Evolutionary conservation across 176 grass and related monocot genomes (phyloP).

Genomic region (Coix lacrymajobi): DNA sequence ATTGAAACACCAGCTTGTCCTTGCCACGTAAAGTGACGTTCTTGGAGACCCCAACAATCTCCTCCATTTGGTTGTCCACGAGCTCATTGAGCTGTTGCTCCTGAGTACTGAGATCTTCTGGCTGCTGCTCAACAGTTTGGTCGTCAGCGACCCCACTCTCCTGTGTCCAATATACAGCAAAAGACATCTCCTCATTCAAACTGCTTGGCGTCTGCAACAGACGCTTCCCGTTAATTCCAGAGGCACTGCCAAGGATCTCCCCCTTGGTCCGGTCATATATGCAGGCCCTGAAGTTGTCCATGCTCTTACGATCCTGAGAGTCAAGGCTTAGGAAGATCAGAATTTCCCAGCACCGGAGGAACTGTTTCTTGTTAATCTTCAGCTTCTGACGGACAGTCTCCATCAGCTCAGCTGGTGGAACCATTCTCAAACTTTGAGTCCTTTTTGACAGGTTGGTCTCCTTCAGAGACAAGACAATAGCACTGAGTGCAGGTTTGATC

Average conservation of each 20-base stretch:
- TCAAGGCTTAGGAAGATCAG: constrained; percentile 78
- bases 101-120: constrained; percentile 47
- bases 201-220: constrained; percentile 54
- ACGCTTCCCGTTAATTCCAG: constrained; percentile 48
- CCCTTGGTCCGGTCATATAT: constrained; percentile 65
- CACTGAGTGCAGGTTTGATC: constrained; percentile 42
- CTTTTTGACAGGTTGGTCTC: constrained; percentile 61
- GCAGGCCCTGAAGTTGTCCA: constrained; percentile 73
- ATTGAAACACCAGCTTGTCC: background rate
- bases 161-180: constrained; percentile 66
- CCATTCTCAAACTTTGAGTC: constrained; percentile 34
- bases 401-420: constrained; percentile 37
- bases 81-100: constrained; percentile 76
- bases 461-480: constrained; percentile 52
- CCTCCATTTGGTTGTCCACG: constrained; percentile 61
- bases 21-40: constrained; percentile 50
- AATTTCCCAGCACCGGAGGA: constrained; percentile 79
- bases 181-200: constrained; percentile 46
- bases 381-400: constrained; percentile 56
- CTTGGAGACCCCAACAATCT: constrained; percentile 48
- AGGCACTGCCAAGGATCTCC: constrained; percentile 49
- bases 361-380: constrained; percentile 93
- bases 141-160: constrained; percentile 31
- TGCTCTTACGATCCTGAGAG: constrained; percentile 39
- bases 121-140: constrained; percentile 32